Evolutionary conservation across 2,329 filamentous ascomycete genomes (phyloP).

Genomic region (Pestalotiopsis sp.): DNA sequence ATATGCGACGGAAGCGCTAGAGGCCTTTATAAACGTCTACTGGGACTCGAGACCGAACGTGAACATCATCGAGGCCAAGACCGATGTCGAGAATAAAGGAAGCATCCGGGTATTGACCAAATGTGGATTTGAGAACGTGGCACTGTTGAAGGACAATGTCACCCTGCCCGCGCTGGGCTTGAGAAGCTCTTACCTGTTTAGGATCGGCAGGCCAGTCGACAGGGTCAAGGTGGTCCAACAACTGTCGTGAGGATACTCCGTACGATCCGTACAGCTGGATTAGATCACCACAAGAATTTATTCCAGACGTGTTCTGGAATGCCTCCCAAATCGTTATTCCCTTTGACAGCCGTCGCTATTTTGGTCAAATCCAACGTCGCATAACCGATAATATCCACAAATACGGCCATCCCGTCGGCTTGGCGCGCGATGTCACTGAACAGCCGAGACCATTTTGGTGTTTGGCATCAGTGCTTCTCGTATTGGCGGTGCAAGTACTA

Average conservation of each 20-base stretch:
- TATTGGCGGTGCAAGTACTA: background rate
- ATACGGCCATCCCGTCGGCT: background rate
- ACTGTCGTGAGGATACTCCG: background rate
- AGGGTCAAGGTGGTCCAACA: background rate
- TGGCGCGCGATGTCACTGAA: background rate
- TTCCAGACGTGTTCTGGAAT: background rate
- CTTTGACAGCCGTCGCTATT: background rate
- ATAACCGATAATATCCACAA: background rate
- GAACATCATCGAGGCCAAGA: background rate
- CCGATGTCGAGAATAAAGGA: slow-evolving; percentile 2
- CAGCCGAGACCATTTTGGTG: background rate
- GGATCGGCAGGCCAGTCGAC: background rate
- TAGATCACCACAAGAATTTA: too few relatives aligned
- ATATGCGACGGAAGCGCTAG: background rate
- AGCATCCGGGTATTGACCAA: background rate
- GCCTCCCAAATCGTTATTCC: background rate
- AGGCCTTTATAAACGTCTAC: background rate
- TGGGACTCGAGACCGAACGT: background rate
- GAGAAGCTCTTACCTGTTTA: slow-evolving; percentile 2
- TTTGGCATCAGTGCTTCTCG: background rate
- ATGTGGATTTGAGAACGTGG: background rate
- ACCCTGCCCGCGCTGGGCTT: background rate
- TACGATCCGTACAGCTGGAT: too few relatives aligned
- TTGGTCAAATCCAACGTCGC: background rate
- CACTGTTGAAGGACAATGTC: background rate